phyloP scores from a whole-genome alignment of 2,329 filamentous ascomycete genomes.

The Blastomyces parvus region DNA sequence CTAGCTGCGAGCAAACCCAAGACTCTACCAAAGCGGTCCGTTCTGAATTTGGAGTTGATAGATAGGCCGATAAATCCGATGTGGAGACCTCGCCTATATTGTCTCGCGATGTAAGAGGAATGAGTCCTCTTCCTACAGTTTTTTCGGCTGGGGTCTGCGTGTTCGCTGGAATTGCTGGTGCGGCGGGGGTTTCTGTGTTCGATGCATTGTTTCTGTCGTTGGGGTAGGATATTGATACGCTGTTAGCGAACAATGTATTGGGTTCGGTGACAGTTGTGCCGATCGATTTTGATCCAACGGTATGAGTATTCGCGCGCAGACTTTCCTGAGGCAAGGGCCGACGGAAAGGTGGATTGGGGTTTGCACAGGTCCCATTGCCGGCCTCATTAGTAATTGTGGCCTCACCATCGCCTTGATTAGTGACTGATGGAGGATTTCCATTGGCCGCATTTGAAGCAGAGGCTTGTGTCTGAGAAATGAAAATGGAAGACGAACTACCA shows the following conservation, averaged over 20 bases:
- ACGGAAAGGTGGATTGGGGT: not conserved
- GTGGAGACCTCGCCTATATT: conserved; percentile 9
- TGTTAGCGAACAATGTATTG: not conserved
- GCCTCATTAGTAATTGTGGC: too few relatives aligned
- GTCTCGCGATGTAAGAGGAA: not conserved
- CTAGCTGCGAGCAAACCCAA: conserved; percentile 35
- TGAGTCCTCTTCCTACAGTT: conserved; percentile 1
- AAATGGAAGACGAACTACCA: not conserved
- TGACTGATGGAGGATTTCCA: not conserved
- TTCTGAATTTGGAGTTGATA: conserved; percentile 24
- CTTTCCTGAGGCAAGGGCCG: too few relatives aligned
- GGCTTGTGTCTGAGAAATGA: not conserved
- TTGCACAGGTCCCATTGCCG: not conserved
- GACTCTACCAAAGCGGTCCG: conserved; percentile 28
- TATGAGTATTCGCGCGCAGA: not conserved
- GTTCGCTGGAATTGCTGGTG: not conserved
- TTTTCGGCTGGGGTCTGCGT: not conserved
- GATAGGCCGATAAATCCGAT: conserved; percentile 26
- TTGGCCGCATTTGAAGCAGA: not conserved
- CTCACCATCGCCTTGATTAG: not conserved
- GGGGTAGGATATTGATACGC: too few relatives aligned
- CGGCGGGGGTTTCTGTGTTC: not conserved
- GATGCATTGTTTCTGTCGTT: not conserved
- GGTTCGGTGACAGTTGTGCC: not conserved
- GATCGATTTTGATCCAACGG: not conserved